Evolutionary conservation across 306 rosid genomes (phyloP).

Genomic region (Sphenostylis stenocarpa): DNA sequence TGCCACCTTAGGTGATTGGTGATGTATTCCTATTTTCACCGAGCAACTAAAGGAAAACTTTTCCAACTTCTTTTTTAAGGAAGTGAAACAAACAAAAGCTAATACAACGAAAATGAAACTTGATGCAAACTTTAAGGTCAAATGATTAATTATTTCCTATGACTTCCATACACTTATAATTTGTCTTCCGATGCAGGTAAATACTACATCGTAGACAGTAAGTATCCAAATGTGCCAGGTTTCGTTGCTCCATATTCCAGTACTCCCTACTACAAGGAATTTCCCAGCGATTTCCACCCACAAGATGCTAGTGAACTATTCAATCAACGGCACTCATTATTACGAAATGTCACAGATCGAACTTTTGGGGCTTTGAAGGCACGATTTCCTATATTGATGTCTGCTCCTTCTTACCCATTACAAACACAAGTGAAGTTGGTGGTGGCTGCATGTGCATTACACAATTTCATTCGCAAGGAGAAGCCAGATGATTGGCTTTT

Average conservation of each 20-base stretch:
- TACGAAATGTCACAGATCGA: conserved; percentile 55
- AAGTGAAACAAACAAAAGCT: neutral
- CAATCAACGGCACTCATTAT: conserved; percentile 74
- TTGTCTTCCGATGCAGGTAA: conserved; percentile 61
- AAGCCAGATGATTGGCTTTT: conserved; percentile 78
- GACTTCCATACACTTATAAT: conserved; percentile 6
- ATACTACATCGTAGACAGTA: conserved; percentile 77
- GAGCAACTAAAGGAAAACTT: neutral
- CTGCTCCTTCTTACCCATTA: conserved; percentile 83
- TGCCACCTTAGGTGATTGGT: neutral
- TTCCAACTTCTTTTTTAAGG: conserved; percentile 13
- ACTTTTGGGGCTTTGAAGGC: conserved; percentile 67
- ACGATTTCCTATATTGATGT: conserved; percentile 77
- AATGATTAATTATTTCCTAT: neutral
- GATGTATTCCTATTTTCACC: neutral
- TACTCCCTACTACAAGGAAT: conserved; percentile 54
- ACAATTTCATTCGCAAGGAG: conserved; percentile 76
- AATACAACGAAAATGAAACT: conserved; percentile 7
- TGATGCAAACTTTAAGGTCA: conserved; percentile 17
- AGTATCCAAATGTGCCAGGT: conserved; percentile 74
- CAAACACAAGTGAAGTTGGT: conserved; percentile 90
- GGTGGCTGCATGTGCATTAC: conserved; percentile 80
- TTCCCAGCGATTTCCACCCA: conserved; percentile 64
- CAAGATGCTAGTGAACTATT: conserved; percentile 73
- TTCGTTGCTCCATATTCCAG: conserved; percentile 76